Evolutionary conservation across 345 rosid genomes (phyloP), one percentile per base, ranked within the genome.

Genomic region (Reutealis trisperma): DNA sequence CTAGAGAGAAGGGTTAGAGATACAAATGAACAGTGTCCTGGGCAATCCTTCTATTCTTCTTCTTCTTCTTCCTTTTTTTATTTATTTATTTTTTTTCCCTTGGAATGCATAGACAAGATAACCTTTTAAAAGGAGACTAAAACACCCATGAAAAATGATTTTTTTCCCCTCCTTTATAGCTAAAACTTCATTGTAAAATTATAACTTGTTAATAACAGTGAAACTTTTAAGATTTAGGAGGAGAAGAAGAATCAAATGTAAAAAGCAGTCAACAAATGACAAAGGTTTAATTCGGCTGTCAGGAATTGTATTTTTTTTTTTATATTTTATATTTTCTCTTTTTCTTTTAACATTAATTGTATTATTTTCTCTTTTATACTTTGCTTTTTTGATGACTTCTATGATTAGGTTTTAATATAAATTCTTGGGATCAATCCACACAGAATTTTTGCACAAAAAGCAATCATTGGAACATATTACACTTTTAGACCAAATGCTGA

Each of bases 371-470:
- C 9, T 55, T 14, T 76, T n/a, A 63, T 54, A 73, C 69, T 49
- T 78, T 85, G 82, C 83, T 82, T 85, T n/a, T 34, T 87, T 83
- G 81, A 86, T 84, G 88, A 84, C 83, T 86, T 85, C 85, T 79
- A 86, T 86, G 88, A 88, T 88, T 78, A 84, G 83, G 83, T 75
- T 85, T 84, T 74, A 76, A 79, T 68, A 79, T 74, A 69, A 67
- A 61, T 52, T 80, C 49, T 84, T 77, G 93, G 87, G 90, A 86
- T 86, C 88, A 86, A 77, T 77, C 82, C 85, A 63, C 88, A 72
- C 83, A 77, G 67, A 82, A 77, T 67, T 79, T 82, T 64, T 76
- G 76, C 78, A 78, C 72, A 81, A 81, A 75, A 78, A 76, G 74
- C 62, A 84, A 89, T 87, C 81, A 89, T 87, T 79, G 85, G 81